These are phyloP conservation scores for Leccinum fuscescens DNA, from an alignment of 1,284 basidiomycete genomes.

Conservation along the genomic window DNA sequence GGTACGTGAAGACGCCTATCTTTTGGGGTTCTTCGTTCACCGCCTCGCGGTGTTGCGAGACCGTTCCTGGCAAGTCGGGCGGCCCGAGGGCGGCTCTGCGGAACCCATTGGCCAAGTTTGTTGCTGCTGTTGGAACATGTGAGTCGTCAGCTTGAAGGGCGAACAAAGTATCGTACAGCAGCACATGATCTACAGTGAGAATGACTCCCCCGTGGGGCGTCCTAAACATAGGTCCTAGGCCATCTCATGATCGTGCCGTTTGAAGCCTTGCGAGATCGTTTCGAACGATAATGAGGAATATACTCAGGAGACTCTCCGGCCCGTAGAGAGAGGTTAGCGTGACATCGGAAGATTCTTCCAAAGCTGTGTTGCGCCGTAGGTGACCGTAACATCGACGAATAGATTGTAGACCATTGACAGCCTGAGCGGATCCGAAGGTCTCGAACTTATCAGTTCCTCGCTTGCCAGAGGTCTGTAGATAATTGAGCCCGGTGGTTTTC, in stretches of 20 bases:
- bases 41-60: neutral
- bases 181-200: constrained; percentile 4
- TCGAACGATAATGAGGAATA: neutral
- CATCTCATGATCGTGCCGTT: neutral
- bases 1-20: neutral
- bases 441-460: neutral
- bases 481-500: neutral
- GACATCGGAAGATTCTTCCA: neutral
- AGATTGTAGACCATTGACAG: neutral
- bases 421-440: neutral
- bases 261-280: neutral
- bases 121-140: neutral
- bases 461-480: neutral
- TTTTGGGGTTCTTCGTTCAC: neutral
- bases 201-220: neutral
- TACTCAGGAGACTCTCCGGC: neutral
- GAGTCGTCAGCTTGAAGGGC: neutral
- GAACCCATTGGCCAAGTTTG: neutral
- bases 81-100: neutral
- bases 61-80: neutral
- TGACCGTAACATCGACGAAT: neutral
- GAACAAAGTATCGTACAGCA: constrained; percentile 9
- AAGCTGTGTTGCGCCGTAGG: neutral
- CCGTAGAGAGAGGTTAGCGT: neutral
- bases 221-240: constrained; percentile 12